phyloP scores from a whole-genome alignment of 768 basidiomycete genomes.

The Sutorius australiensis region DNA sequence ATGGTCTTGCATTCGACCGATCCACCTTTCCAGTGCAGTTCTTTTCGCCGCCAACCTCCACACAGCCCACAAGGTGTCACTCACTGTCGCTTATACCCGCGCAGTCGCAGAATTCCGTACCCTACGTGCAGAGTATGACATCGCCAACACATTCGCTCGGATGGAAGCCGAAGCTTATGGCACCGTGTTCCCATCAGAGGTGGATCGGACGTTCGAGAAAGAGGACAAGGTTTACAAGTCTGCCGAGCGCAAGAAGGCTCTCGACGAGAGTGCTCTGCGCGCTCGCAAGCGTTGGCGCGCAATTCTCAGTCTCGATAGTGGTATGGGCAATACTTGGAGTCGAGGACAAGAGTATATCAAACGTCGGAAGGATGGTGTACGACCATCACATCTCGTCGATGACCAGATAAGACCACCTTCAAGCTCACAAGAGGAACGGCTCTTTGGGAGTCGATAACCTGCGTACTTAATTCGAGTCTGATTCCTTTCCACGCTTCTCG shows the following conservation, averaged over 20 bases:
- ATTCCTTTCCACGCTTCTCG: not conserved
- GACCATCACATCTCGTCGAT: conserved; percentile 62
- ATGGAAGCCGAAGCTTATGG: conserved; percentile 80
- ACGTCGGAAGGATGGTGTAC: conserved; percentile 66
- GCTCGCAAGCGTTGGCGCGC: conserved; percentile 79
- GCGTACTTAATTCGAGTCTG: not conserved
- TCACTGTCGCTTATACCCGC: conserved; percentile 75
- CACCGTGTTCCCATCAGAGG: conserved; percentile 58
- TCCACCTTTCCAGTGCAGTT: conserved; percentile 54
- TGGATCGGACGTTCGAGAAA: conserved; percentile 56
- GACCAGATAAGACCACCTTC: conserved; percentile 24
- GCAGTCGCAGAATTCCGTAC: conserved; percentile 86
- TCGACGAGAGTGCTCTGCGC: conserved; percentile 56
- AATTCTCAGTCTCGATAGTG: conserved; percentile 44
- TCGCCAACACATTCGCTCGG: conserved; percentile 70
- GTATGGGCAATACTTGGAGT: conserved; percentile 55
- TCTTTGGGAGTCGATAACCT: conserved; percentile 20
- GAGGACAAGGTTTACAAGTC: conserved; percentile 60
- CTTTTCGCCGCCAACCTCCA: conserved; percentile 79
- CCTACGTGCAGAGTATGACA: conserved; percentile 79
- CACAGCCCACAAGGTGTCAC: conserved; percentile 53
- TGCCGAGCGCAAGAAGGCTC: conserved; percentile 51
- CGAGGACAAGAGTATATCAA: conserved; percentile 68
- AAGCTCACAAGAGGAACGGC: conserved; percentile 22
- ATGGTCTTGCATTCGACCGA: conserved; percentile 4